Conservation (phyloP, 1,284 basidiomycete species). For the Puccinia coronata region DNA sequence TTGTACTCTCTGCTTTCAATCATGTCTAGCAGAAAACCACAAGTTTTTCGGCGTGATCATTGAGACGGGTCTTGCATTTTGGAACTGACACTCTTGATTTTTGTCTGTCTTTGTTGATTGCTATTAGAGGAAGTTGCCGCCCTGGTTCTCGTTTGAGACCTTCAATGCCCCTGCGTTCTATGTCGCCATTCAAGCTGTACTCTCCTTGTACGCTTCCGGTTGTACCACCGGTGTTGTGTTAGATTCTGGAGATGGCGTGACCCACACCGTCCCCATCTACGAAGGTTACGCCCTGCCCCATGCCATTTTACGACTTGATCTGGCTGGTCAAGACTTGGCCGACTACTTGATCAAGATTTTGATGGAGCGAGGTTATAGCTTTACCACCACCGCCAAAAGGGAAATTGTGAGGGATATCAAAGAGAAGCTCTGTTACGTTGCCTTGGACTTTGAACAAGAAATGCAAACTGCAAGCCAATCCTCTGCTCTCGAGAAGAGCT, state of each 20-base stretch:
- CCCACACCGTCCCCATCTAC: constrained; percentile 91
- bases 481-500: constrained; percentile 88
- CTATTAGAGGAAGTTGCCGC: constrained; percentile 57
- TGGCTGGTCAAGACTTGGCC: constrained; percentile 92
- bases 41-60: not conserved
- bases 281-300: constrained; percentile 93
- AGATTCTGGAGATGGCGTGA: constrained; percentile 91
- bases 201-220: constrained; percentile 88
- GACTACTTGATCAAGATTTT: constrained; percentile 89
- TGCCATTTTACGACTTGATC: constrained; percentile 89
- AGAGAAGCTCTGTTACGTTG: constrained; percentile 97
- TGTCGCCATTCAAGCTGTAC: constrained; percentile 87
- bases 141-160: constrained; percentile 73
- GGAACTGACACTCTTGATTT: constrained; percentile 28
- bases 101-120: too few species aligned
- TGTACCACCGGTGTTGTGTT: constrained; percentile 89
- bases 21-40: not conserved
- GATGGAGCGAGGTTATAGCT: constrained; percentile 89
- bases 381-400: constrained; percentile 87
- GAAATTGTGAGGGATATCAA: constrained; percentile 98
- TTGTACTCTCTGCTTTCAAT: not conserved
- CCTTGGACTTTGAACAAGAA: constrained; percentile 95
- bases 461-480: constrained; percentile 88
- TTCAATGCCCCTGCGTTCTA: constrained; percentile 93
- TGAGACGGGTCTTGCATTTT: not conserved